phyloP scores from a whole-genome alignment of 2,329 filamentous ascomycete species.

The Cladophialophora yegresii region DNA sequence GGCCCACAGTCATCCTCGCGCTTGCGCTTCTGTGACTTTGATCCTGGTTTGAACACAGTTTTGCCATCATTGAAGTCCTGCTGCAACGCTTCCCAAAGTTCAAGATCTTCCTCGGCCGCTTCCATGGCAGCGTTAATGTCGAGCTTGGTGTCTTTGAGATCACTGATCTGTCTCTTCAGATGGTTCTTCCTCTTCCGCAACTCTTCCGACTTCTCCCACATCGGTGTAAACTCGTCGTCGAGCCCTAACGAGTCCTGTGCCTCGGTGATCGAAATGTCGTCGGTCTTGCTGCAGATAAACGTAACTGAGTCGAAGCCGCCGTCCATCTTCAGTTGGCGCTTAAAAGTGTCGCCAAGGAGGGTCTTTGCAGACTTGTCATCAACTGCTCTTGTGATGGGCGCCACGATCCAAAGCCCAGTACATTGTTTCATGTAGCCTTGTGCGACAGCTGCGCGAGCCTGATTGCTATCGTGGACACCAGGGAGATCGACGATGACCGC shows the following conservation, averaged over 20 bases:
- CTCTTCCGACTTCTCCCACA: slow-evolving; percentile 31
- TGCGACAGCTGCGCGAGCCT: slow-evolving; percentile 60
- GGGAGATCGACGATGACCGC: slow-evolving; percentile 62
- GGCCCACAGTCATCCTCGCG: background rate
- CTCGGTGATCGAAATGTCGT: slow-evolving; percentile 58
- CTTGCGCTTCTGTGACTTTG: slow-evolving; percentile 5
- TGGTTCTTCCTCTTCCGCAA: slow-evolving; percentile 15
- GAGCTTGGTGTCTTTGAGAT: background rate
- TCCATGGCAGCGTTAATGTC: background rate
- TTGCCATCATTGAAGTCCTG: slow-evolving; percentile 1
- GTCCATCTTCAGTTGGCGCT: slow-evolving; percentile 62
- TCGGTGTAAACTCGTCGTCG: slow-evolving; percentile 40
- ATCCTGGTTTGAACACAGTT: background rate
- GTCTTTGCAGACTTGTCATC: slow-evolving; percentile 61
- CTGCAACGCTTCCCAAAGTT: slow-evolving; percentile 1
- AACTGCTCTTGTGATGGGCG: slow-evolving; percentile 62
- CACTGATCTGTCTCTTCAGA: background rate
- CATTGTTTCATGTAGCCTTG: slow-evolving; percentile 63
- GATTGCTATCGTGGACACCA: slow-evolving; percentile 62
- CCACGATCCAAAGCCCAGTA: slow-evolving; percentile 63
- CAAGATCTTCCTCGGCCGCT: background rate
- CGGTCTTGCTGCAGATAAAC: slow-evolving; percentile 65
- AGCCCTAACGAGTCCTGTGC: slow-evolving; percentile 47
- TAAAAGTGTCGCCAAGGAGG: slow-evolving; percentile 60
- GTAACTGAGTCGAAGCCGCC: slow-evolving; percentile 57